Base-by-base conservation (phyloP, 2,329 filamentous ascomycete species). In the Exophiala sp. region DNA sequence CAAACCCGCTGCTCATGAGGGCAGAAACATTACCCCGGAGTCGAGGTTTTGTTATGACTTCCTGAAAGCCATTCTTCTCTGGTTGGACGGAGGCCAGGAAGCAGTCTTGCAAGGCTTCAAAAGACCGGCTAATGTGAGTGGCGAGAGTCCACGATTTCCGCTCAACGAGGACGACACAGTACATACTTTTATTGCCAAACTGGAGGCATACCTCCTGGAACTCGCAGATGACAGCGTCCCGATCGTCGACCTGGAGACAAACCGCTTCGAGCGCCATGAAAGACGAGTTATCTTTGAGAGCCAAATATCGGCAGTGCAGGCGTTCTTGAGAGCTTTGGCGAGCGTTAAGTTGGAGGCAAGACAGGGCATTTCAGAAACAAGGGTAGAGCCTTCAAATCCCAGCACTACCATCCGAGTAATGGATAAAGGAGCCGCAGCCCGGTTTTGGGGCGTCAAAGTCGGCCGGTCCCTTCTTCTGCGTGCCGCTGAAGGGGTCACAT, bases 31-130 rank as follows among this genome's bases (percentile, higher is more conserved):
- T 57, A 60, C 71, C 16, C 60, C 69, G 10, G 57, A 58, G 6
- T 66, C 70, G 16, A 72, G 78, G 38, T 83, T 83, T 60, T 72
- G 72, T n/a, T 82, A 82, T 58, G 80, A 83, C 56, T 83, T 84
- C 57, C 58, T 83, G 21, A 81, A 79, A 61, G 79, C 80, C 1
- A 80, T 83, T 37, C 60, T 81, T 2, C 68, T 83, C 1, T 84
- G 80, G 78, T 65, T 83, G 1, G 77, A 80, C 47, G 79, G 78
- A 27, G 81, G 81, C 8, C 67, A 77, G 11, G 68, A 73, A 7
- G 72, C 71, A 22, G 63, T 83, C 8, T 63, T 82, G 1, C 69
- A 76, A 50, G 79, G 76, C 0, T 84, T 84, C 62, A 77, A 75
- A 34, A 68, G 71, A 44, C 66, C 69, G 21, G 64, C 67, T 2